Conservation (phyloP, 805 yeast genomes). For the Blastobotrys robertii region DNA sequence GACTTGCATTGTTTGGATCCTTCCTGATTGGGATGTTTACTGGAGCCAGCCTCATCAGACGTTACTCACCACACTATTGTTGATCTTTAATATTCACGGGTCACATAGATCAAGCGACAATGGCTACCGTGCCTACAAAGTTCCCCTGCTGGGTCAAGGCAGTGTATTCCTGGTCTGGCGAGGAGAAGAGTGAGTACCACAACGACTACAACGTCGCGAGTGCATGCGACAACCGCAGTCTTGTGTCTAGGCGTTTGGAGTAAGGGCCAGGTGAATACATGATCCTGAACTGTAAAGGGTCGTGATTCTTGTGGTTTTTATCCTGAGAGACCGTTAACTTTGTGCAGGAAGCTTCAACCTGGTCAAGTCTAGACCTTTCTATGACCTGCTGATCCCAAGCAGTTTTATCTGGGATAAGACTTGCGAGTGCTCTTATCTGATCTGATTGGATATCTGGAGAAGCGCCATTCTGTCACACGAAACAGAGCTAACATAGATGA, state of each 20-base stretch:
- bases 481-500: constrained; percentile 35
- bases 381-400: no score
- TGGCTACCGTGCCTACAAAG: constrained; percentile 12
- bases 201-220: neutral
- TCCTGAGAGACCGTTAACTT: no score
- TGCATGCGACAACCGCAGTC: neutral
- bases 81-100: neutral
- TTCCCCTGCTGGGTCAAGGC: constrained; percentile 73
- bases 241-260: neutral
- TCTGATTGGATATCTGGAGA: neutral
- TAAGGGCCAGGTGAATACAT: no score
- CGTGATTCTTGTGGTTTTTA: no score
- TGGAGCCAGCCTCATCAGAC: neutral
- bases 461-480: no score
- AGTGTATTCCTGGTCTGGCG: constrained; percentile 89
- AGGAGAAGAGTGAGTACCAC: constrained; percentile 47
- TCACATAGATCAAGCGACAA: constrained; percentile 13
- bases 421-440: neutral
- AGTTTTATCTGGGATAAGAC: no score
- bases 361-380: no score
- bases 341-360: no score
- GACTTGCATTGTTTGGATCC: neutral
- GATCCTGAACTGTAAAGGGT: no score
- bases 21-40: constrained; percentile 1
- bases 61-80: neutral